Base-by-base conservation (phyloP, 495 filamentous ascomycete genomes). In the Aspergillus hancockii region DNA sequence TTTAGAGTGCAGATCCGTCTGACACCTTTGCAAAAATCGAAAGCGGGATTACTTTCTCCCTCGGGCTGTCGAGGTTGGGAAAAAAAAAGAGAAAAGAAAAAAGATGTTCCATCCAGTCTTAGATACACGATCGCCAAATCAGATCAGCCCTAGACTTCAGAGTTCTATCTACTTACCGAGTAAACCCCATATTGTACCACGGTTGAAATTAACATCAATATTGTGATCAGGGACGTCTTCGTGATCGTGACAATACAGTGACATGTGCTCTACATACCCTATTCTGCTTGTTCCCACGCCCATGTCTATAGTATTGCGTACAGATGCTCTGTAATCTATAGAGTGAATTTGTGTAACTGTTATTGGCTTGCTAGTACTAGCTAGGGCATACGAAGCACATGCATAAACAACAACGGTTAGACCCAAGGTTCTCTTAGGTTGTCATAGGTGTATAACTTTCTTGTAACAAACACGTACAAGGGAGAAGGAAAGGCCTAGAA, bases 161-260 rank as follows among this genome's bases (percentile, higher is more conserved):
- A 60, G 60, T 55, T 43, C 40, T 68, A 67, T 68, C 66, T 63
- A 66, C 66, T 38, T 50, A 66, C 54, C 62, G 65, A 64, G 61
- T 63, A 65, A 64, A 52, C 53, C 38, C 32, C 41, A 45, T 55
- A 45, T 32, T 18, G 28, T 45, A 45, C 58, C 58, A 55, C 55
- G 45, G 52, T 51, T 61, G 60, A 30, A 21, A 58, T 49, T 32
- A 61, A 52, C 49, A 55, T 60, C 45, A 58, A 46, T 52, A 45
- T 45, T 49, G 45, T 30, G 46, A 41, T 59, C 36, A 47, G 38
- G 49, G 12, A 38, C 46, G 10, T 55, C 46, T 21, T 18, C 13
- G 41, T 45, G 43, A 23, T 47, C 19, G 21, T 47, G 43, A 47
- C 43, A 47, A 47, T 47, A 47, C 43, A 23, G 43, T 47, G 43